Conservation (phyloP, 108 stramenopile species). For the Skeletonema marinoi region DNA sequence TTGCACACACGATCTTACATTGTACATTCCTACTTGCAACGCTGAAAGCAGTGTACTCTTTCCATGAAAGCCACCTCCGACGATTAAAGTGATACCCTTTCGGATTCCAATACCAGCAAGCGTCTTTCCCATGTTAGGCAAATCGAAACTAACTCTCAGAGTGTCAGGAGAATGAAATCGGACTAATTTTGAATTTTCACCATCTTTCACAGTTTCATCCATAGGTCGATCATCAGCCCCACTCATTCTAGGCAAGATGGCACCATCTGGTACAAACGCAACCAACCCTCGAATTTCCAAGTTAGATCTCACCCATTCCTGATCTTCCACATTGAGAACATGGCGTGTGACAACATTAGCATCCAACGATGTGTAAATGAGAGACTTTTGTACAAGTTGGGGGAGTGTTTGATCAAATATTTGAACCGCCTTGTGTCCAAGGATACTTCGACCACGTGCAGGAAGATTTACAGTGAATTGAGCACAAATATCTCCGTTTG, state of each 20-base stretch:
- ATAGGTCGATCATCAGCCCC: conserved; percentile 90
- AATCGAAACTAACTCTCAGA: conserved; percentile 49
- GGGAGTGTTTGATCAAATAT: conserved; percentile 78
- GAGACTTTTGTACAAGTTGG: conserved; percentile 56
- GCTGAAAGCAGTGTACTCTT: conserved; percentile 93
- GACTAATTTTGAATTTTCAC: conserved; percentile 38
- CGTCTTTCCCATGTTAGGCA: conserved; percentile 60
- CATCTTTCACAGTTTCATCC: conserved; percentile 34
- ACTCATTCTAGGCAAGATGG: conserved; percentile 85
- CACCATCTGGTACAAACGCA: conserved; percentile 90
- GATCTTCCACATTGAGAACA: conserved; percentile 88
- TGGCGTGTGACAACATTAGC: conserved; percentile 59
- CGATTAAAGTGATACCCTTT: conserved; percentile 92
- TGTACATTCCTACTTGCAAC: conserved; percentile 91
- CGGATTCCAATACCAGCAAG: conserved; percentile 92
- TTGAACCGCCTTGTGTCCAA: conserved; percentile 79
- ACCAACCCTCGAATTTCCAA: conserved; percentile 70
- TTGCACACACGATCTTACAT: conserved; percentile 19
- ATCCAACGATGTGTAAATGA: conserved; percentile 60
- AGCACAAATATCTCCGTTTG: conserved; percentile 69
- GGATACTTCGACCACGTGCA: conserved; percentile 88
- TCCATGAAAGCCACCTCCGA: conserved; percentile 98
- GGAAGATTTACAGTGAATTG: conserved; percentile 94
- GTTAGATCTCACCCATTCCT: conserved; percentile 75
- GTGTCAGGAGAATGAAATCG: conserved; percentile 69